Evolutionary conservation across 2,329 filamentous ascomycete genomes (phyloP).

Genomic region (Hypomyces rosellus): DNA sequence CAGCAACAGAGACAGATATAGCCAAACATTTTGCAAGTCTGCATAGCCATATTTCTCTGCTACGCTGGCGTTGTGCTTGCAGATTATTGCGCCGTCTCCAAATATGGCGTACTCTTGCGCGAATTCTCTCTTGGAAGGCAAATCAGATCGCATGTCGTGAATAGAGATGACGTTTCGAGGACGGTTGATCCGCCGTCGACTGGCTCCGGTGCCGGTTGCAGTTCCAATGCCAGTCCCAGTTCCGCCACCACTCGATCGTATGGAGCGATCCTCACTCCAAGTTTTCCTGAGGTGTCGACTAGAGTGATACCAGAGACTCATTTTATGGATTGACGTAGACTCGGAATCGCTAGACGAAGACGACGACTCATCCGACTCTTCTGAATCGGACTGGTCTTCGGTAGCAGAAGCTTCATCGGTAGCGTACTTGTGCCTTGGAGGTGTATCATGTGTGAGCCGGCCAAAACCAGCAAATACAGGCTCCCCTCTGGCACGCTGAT

Average conservation of each 20-base stretch:
- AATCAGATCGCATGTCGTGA: conserved; percentile 58
- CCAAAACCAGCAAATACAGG: conserved; percentile 54
- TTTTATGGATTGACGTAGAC: conserved; percentile 55
- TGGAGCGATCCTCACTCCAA: conserved; percentile 50
- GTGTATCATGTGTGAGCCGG: conserved; percentile 45
- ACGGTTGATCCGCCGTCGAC: conserved; percentile 40
- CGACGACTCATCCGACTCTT: conserved; percentile 41
- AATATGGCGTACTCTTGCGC: conserved; percentile 79
- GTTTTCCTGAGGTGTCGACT: conserved; percentile 47
- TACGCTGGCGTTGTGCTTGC: conserved; percentile 73
- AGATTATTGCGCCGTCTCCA: conserved; percentile 74
- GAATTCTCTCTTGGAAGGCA: conserved; percentile 74
- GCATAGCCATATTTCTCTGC: conserved; percentile 63
- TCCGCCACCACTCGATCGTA: conserved; percentile 54
- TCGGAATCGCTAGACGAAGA: conserved; percentile 55
- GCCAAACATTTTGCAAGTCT: conserved; percentile 79
- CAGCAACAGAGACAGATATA: conserved; percentile 69
- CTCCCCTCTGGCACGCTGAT: conserved; percentile 46
- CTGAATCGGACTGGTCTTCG: conserved; percentile 45
- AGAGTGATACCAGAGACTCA: conserved; percentile 51
- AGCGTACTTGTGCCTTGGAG: conserved; percentile 39
- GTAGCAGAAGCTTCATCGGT: conserved; percentile 46
- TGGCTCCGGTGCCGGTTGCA: conserved; percentile 46
- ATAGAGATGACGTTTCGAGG: conserved; percentile 69
- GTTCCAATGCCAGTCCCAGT: conserved; percentile 47